A percentile compares a stretch with the other conserved stretches of the same genome.
These are phyloP conservation scores for Aspergillus candidus DNA, from an alignment of 2,329 filamentous ascomycete genomes.

Conservation along the genomic window DNA sequence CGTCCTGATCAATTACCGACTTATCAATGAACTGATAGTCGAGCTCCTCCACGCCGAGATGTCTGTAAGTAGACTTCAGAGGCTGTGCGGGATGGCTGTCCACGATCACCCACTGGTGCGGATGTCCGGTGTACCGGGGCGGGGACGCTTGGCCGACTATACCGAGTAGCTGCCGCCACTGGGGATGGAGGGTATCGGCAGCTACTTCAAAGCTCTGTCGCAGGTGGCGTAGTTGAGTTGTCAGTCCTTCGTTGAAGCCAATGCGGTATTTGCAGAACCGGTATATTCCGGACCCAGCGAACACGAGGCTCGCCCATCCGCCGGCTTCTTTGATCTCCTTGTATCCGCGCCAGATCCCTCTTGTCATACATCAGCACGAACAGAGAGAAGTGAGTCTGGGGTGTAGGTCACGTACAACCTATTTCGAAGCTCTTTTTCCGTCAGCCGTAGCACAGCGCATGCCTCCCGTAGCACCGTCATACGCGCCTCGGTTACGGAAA, in stretches of 20 bases:
- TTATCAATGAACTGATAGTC: constrained; percentile 34
- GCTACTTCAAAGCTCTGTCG: constrained; percentile 48
- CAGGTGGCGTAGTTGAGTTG: constrained; percentile 42
- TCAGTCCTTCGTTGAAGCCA: constrained; percentile 47
- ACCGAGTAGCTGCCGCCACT: constrained; percentile 45
- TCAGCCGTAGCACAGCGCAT: constrained; percentile 50
- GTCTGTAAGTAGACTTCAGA: constrained; percentile 16
- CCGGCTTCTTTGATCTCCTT: constrained; percentile 53
- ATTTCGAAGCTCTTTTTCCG: constrained; percentile 54
- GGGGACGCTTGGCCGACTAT: constrained; percentile 16
- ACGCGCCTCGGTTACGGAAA: constrained; percentile 45
- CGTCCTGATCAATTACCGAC: constrained; percentile 44
- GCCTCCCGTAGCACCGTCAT: constrained; percentile 50
- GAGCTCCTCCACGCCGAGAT: constrained; percentile 15
- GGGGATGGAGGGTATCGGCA: constrained; percentile 49
- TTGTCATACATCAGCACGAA: constrained; percentile 1
- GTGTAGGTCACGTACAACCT: constrained; percentile 14
- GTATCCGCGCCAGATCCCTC: constrained; percentile 53
- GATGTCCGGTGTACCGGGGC: constrained; percentile 17
- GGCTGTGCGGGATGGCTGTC: constrained; percentile 7
- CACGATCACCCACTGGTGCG: constrained; percentile 21
- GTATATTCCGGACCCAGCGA: constrained; percentile 54
- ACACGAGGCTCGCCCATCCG: constrained; percentile 52
- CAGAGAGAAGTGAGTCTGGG: neutral
- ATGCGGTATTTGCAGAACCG: constrained; percentile 56